Evolutionary conservation across 352 stramenopile species (phyloP), one percentile per base, ranked within the genome.

Genomic region (Blastocystis sp.): DNA sequence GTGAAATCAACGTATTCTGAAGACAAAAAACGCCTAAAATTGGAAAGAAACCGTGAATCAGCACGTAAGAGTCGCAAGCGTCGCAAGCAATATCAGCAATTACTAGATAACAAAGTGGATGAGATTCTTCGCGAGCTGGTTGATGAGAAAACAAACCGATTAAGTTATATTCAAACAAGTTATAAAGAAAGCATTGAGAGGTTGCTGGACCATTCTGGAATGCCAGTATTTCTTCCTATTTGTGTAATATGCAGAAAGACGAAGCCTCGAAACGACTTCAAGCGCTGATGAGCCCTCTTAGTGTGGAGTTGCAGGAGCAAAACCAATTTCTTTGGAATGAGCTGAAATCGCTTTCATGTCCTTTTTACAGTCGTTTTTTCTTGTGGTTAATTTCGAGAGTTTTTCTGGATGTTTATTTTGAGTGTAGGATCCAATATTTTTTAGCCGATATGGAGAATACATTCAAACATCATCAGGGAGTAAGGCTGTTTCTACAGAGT

Each of bases 21-120:
- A 20, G 15, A 76, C 11, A 39, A 39, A 23, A 80, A 59, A 18
- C 34, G 39, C 15, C 11, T n/a, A n/a, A 68, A 45, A 50, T 23
- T 87, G 50, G 76, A 73, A 34, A 4, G 53, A 23, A 87, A 87
- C 53, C 76, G 76, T 18, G 76, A 87, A 26, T 76, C 59, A 37
- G 76, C 76, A 23, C 76, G 76, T 18, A 63, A 59, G 43, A 87
- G 76, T 70, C 76, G 76, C 13, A 63, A 66, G 39, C 76, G 76
- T 23, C 26, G 55, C 8, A 87, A 75, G 53, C 45, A 87, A 23
- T 75, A 87, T 20, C 76, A 87, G 41, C 34, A 68, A 29, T n/a
- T 77, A 23, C 41, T 87, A 26, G 76, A 87, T 39, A 41, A 11
- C 18, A 87, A 87, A 7, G 76, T 70, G 53, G n/a, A 37, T 20